Evolutionary conservation across 306 rosid genomes (phyloP).

Genomic region (Pterocarpus macrocarpus): DNA sequence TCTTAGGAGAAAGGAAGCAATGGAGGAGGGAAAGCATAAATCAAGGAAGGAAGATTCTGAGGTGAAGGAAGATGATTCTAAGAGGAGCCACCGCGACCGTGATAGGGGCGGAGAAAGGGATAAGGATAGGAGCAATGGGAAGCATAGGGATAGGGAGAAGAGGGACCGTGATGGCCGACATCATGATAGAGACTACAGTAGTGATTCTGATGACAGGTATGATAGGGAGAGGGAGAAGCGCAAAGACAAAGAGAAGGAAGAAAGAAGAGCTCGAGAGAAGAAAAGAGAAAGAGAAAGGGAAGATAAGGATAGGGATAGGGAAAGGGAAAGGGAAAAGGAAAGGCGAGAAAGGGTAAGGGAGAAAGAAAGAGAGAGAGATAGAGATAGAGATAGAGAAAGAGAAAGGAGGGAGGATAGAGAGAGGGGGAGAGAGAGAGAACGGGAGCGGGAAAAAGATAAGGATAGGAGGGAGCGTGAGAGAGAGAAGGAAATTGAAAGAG

Average conservation of each 20-base stretch:
- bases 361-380: constrained; percentile 52
- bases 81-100: constrained; percentile 71
- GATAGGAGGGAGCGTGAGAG: constrained; percentile 57
- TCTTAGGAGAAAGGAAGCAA: constrained; percentile 47
- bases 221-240: constrained; percentile 47
- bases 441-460: constrained; percentile 58
- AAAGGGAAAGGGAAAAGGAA: constrained; percentile 50
- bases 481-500: constrained; percentile 61
- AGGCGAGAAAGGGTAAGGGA: constrained; percentile 47
- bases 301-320: constrained; percentile 47
- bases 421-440: constrained; percentile 46
- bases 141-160: constrained; percentile 68
- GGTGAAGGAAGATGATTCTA: constrained; percentile 64
- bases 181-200: constrained; percentile 51
- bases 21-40: constrained; percentile 76
- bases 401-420: constrained; percentile 47
- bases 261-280: neutral
- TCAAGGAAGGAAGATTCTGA: constrained; percentile 65
- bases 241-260: neutral
- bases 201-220: constrained; percentile 39
- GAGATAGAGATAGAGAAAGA: constrained; percentile 38
- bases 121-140: constrained; percentile 61
- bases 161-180: constrained; percentile 52
- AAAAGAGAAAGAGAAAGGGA: neutral
- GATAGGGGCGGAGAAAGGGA: constrained; percentile 60